Evolutionary conservation across 1,284 basidiomycete genomes (phyloP), one percentile per base, ranked within the genome.

Genomic region (Moesziomyces sp.): DNA sequence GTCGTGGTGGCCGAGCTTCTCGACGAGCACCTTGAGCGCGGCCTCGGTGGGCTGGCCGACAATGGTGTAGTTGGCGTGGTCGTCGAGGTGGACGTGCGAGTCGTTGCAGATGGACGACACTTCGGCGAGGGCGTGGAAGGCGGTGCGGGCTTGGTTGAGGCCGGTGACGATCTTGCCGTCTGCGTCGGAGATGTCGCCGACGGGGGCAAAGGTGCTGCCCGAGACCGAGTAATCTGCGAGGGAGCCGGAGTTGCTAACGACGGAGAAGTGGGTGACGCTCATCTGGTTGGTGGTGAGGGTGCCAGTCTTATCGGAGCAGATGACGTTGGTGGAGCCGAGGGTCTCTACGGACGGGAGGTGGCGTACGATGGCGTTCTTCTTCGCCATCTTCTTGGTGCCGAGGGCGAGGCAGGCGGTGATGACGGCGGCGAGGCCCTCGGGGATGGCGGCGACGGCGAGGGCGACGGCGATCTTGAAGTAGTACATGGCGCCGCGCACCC

Each of bases 41-140:
- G 81, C 81, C 63, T 84, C 96, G 3, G 97, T 99, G 9, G 97
- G 96, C 86, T 99, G 95, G 23, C 96, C 96, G 45, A 99, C 89
- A 78, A 93, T 94, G 58, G 87, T 85, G 85, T 97, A 97, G 1
- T 87, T 80, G 46, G 88, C 87, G 84, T 92, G 93, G 46, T 95
- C 92, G 48, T 80, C 74, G 45, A 80, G 52, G 13, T 68, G 49
- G 42, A 84, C 69, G 44, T 73, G 65, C 8, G 80, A 69, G 49
- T 84, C 82, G 68, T 83, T 84, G 76, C 82, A 84, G 51, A 84
- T 59, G 26, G 82, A 76, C 40, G 74, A 78, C 14, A 81, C 70
- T 49, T 82, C 73, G 24, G 76, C 82, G 11, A 84, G 74, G 11
- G 79, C 77, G 47, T 83, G 70, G 68, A 83, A 60, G 11, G 78